These are phyloP conservation scores for Hibiscus trionum DNA, from an alignment of 345 rosid species.

Conservation along the genomic window DNA sequence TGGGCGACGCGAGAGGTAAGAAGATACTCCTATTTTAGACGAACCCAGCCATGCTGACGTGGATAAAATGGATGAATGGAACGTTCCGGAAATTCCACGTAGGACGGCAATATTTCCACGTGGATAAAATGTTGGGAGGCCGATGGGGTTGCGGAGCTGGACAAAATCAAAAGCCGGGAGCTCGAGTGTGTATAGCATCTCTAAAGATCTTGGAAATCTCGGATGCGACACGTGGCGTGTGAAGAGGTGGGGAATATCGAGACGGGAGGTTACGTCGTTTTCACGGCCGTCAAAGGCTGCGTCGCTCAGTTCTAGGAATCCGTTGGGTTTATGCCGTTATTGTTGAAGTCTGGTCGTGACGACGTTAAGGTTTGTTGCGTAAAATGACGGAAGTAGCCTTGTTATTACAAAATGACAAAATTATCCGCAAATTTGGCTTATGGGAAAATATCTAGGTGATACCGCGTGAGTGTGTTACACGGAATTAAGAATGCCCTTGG, in stretches of 20 bases:
- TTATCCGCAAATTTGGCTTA: background rate
- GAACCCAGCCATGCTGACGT: conserved; percentile 26
- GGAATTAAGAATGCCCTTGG: background rate
- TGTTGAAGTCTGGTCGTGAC: background rate
- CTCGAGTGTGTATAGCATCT: conserved; percentile 4
- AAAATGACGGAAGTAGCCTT: background rate
- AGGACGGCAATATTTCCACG: conserved; percentile 24
- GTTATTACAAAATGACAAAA: background rate
- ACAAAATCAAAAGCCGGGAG: conserved; percentile 35
- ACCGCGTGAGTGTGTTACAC: background rate
- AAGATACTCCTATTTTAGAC: conserved; percentile 14
- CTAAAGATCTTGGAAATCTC: conserved; percentile 17
- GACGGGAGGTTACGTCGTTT: background rate
- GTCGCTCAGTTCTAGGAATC: background rate
- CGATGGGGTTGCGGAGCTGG: conserved; percentile 28
- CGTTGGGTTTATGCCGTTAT: background rate
- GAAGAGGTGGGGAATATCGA: background rate
- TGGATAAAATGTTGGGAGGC: conserved; percentile 10
- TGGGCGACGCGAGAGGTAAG: conserved; percentile 11
- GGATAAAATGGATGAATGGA: conserved; percentile 37
- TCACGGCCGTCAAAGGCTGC: conserved; percentile 8
- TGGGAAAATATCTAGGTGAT: background rate
- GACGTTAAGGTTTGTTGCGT: background rate
- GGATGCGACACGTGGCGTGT: conserved; percentile 12
- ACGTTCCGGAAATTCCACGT: conserved; percentile 27